Evolutionary conservation across 768 basidiomycete genomes (phyloP).

Genomic region (Lentinula sp.): DNA sequence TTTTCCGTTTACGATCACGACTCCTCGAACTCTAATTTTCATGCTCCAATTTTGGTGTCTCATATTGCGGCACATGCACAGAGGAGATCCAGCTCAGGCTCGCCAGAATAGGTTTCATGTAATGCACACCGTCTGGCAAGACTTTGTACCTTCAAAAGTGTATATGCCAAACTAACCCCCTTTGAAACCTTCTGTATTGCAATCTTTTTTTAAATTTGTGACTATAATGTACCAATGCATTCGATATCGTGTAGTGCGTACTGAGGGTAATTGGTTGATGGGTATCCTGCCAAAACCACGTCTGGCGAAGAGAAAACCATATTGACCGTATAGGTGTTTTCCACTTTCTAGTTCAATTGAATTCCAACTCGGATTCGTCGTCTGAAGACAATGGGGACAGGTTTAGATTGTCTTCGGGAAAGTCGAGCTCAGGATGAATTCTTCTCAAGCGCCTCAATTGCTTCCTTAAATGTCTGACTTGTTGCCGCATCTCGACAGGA

Average conservation of each 20-base stretch:
- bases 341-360: neutral
- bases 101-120: conserved; percentile 46
- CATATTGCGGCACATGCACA: conserved; percentile 30
- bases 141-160: conserved; percentile 44
- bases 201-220: neutral
- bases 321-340: no score
- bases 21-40: conserved; percentile 23
- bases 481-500: neutral
- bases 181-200: neutral
- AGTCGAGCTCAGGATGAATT: neutral
- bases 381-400: neutral
- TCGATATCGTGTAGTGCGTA: neutral
- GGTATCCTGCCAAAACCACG: neutral
- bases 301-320: no score
- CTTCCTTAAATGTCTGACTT: neutral
- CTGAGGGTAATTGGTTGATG: neutral
- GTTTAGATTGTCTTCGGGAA: neutral
- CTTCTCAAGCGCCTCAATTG: neutral
- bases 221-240: neutral
- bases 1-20: conserved; percentile 76
- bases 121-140: conserved; percentile 58
- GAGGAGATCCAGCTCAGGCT: conserved; percentile 38
- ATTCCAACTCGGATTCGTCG: neutral
- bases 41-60: conserved; percentile 32
- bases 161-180: neutral